Evolutionary conservation across 768 basidiomycete genomes (phyloP).

Genomic region (Boletus fagicola): DNA sequence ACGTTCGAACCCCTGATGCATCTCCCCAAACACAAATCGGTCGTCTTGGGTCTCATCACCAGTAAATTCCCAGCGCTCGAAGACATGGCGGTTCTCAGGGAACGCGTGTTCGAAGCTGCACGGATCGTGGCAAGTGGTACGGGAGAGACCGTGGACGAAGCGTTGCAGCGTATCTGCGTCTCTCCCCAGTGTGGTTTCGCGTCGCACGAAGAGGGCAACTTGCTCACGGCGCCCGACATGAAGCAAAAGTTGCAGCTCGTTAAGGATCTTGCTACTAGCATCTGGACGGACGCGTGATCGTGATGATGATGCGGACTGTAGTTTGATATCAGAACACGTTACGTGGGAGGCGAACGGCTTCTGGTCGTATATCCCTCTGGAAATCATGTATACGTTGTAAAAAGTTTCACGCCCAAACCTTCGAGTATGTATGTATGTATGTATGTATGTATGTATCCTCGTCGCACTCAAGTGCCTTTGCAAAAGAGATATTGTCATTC

Average conservation of each 20-base stretch:
- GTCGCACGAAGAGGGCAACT: slow-evolving; percentile 45
- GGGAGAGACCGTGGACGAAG: slow-evolving; percentile 38
- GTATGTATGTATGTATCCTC: too few relatives aligned
- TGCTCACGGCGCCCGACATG: slow-evolving; percentile 37
- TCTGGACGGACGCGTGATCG: slow-evolving; percentile 33
- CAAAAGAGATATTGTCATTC: not conserved
- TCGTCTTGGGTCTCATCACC: slow-evolving; percentile 45
- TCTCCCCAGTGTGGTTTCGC: slow-evolving; percentile 56
- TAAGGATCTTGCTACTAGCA: slow-evolving; percentile 35
- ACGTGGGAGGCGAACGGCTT: not conserved
- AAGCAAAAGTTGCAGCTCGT: slow-evolving; percentile 31
- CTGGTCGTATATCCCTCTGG: not conserved
- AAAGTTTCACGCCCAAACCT: not conserved
- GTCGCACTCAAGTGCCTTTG: not conserved
- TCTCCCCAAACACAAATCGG: slow-evolving; percentile 36
- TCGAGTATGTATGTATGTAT: not conserved
- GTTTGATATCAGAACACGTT: not conserved
- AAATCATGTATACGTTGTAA: not conserved
- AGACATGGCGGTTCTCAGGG: slow-evolving; percentile 38
- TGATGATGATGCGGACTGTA: not conserved
- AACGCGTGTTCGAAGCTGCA: slow-evolving; percentile 44
- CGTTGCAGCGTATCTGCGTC: slow-evolving; percentile 39
- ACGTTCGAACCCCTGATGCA: slow-evolving; percentile 34
- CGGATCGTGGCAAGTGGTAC: slow-evolving; percentile 40
- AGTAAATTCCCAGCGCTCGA: slow-evolving; percentile 46